Percentiles rank a stretch among this genome's conserved stretches.
These are phyloP conservation scores for Umbilicus rupestris DNA, from an alignment of 164 flowering plant species.

Conservation along the genomic window DNA sequence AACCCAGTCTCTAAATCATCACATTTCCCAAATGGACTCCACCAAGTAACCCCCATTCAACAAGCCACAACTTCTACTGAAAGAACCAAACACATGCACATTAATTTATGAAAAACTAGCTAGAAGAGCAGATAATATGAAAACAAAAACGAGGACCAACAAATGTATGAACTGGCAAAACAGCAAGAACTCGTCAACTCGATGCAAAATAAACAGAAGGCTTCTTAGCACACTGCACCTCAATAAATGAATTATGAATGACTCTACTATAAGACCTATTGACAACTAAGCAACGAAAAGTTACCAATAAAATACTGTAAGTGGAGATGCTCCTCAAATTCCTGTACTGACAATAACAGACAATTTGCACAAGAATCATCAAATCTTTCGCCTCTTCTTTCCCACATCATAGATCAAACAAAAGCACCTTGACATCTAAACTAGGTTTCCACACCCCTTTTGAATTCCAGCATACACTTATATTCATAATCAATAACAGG, in stretches of 20 bases:
- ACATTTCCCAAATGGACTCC: conserved; percentile 43
- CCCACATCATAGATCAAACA: background rate
- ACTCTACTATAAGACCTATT: background rate
- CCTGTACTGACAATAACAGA: background rate
- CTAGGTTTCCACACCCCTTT: background rate
- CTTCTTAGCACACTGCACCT: background rate
- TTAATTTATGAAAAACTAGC: background rate
- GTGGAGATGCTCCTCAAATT: background rate
- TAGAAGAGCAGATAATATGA: background rate
- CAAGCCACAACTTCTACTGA: conserved; percentile 13
- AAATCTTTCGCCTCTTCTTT: background rate
- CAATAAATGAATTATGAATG: background rate
- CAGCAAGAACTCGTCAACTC: background rate
- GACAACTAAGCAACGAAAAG: background rate
- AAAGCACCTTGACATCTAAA: conserved; percentile 1
- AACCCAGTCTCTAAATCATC: conserved; percentile 33
- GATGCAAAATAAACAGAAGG: background rate
- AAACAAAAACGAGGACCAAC: background rate
- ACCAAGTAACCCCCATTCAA: conserved; percentile 53
- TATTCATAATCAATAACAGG: background rate
- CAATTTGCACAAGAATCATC: background rate
- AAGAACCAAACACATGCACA: conserved; percentile 7
- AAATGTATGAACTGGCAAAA: background rate
- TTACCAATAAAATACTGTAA: background rate
- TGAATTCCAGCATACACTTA: background rate